Base-by-base conservation (phyloP, 306 rosid species). In the Dryas octopetala region DNA sequence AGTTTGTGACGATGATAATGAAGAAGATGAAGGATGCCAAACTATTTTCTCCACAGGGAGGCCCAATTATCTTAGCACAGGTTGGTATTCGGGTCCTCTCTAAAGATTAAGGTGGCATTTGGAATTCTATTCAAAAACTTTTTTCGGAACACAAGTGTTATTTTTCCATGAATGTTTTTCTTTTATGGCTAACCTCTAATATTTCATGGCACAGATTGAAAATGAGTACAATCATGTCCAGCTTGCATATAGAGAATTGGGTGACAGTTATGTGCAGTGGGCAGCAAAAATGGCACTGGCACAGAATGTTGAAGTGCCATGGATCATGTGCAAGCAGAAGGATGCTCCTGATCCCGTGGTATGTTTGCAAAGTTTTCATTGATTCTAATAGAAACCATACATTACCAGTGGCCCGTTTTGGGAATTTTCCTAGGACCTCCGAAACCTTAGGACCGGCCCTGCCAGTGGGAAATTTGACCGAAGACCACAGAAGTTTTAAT, bases 251-350 rank as follows among this genome's bases (percentile, higher is more conserved):
- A 80, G 51, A 26, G 73, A 83, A 17, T 4, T 57, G 50, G 97
- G 97, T 65, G 72, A 23, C 15, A 79, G 44, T 17, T 95, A 95
- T 70, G 88, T 95, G 40, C 89, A 86, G 28, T 95, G 98, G 97
- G 89, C 97, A 0, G 98, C 97, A 53, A 78, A 90, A 0, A 60
- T 91, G 88, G 98, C 97, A 4, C 76, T 87, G 4, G 82, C 76
- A 0, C 2, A 58, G 9, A 13, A 88, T 0, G 7, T 19, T 4
- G 97, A 92, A 7, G 89, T 95, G 63, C 98, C 98, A 58, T 95
- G 98, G 98, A 12, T 95, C 82, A 95, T 95, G 98, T 95, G 98
- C 90, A 95, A 95, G 88, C 98, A 95, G 13, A 83, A 2, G 59
- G 93, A 91, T 38, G 98, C 98, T 70, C 98, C 98, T 65, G 97